Conservation (phyloP, 2,329 filamentous ascomycete genomes). For the Samsoniella hepiali region DNA sequence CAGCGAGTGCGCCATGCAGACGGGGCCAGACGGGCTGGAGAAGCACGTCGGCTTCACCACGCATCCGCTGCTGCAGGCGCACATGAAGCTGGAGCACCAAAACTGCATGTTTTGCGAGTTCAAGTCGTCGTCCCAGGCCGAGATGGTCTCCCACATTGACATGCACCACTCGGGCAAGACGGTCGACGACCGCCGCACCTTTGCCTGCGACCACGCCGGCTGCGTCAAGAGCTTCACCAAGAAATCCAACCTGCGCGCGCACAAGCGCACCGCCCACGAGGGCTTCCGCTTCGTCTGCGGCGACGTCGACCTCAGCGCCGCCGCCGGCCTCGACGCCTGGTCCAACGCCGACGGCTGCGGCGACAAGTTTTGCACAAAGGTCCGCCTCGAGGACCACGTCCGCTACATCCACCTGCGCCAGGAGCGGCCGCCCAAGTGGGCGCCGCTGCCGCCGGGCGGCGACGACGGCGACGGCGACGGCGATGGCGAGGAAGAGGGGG, state of each 20-base stretch:
- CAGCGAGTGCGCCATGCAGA: constrained; percentile 58
- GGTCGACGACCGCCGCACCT: constrained; percentile 61
- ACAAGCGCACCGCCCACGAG: constrained; percentile 74
- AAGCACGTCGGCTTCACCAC: constrained; percentile 64
- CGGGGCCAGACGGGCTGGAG: constrained; percentile 38
- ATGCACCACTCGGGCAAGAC: constrained; percentile 65
- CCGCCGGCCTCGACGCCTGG: constrained; percentile 62
- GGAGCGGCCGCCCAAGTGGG: constrained; percentile 39
- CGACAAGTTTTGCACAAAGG: constrained; percentile 71
- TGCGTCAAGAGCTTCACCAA: constrained; percentile 79
- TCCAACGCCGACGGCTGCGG: constrained; percentile 67
- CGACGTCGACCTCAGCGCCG: constrained; percentile 56
- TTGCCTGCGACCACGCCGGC: constrained; percentile 62
- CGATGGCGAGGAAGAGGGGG: constrained; percentile 12
- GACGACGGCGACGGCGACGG: neutral
- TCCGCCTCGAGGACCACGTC: constrained; percentile 78
- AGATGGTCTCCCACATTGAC: constrained; percentile 75
- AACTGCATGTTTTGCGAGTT: constrained; percentile 72
- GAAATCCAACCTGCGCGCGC: constrained; percentile 76
- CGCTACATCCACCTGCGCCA: constrained; percentile 74
- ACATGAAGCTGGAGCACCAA: constrained; percentile 71
- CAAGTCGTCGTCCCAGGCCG: constrained; percentile 62
- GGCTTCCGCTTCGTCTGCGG: constrained; percentile 79
- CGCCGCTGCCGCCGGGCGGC: constrained; percentile 3
- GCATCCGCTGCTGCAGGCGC: constrained; percentile 65